These are phyloP conservation scores for Iris macrosiphon DNA, from an alignment of 106 monocot species.

Conservation along the genomic window DNA sequence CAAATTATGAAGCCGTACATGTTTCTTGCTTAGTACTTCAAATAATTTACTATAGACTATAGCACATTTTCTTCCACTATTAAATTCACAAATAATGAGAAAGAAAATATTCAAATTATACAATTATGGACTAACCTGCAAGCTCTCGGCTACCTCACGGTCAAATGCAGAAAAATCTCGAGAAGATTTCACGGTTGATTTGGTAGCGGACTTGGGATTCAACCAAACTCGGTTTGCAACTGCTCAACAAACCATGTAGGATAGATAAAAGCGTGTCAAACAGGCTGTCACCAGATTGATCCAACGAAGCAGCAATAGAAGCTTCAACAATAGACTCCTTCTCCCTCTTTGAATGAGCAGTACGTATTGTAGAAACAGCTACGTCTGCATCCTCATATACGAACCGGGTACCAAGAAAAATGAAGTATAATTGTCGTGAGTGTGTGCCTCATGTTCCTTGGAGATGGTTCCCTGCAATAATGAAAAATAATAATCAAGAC, in stretches of 20 bases:
- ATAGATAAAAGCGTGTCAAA: conserved; percentile 81
- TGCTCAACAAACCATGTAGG: conserved; percentile 74
- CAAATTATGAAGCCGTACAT: no score
- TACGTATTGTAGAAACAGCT: conserved; percentile 20
- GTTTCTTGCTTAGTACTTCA: no score
- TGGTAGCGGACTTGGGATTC: conserved; percentile 54
- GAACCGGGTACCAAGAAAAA: conserved; percentile 61
- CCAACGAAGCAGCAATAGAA: conserved; percentile 23
- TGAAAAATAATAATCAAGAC: no score
- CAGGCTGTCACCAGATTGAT: conserved; percentile 62
- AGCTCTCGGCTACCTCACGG: conserved; percentile 55
- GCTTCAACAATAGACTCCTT: conserved; percentile 24
- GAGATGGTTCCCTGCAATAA: conserved; percentile 47
- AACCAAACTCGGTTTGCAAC: conserved; percentile 86
- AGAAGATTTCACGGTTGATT: conserved; percentile 49
- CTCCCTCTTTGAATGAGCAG: conserved; percentile 22
- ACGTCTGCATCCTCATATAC: conserved; percentile 74
- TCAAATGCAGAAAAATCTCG: conserved; percentile 79
- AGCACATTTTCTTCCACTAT: no score
- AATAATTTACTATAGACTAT: no score
- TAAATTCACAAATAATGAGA: no score
- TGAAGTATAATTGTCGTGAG: conserved; percentile 72
- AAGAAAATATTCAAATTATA: not conserved
- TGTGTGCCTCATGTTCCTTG: conserved; percentile 59
- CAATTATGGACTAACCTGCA: conserved; percentile 62